A percentile compares a stretch with the other conserved stretches of the same genome.
Conservation (phyloP, 2,329 filamentous ascomycete species). For the Aspergillus udagawae region DNA sequence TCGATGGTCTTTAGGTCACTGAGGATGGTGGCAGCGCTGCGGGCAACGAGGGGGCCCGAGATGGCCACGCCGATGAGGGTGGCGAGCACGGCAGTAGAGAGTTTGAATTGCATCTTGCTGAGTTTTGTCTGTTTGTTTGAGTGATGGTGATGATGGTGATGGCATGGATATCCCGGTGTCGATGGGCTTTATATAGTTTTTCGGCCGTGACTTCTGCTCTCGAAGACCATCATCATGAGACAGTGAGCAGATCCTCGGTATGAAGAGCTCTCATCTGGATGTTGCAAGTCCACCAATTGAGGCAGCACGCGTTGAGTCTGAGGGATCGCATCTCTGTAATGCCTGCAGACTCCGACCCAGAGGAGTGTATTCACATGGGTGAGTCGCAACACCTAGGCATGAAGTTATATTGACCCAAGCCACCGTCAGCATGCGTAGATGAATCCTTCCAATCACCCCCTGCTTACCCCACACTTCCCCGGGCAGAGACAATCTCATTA, state of each 20-base stretch:
- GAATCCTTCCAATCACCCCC: not conserved
- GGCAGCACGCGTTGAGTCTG: not conserved
- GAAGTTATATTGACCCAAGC: not conserved
- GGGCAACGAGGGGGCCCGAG: not conserved
- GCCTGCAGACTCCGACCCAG: not conserved
- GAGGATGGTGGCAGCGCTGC: slow-evolving; percentile 6
- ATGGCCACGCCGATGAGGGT: not conserved
- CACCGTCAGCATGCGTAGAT: not conserved
- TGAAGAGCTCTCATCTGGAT: not conserved
- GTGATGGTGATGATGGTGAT: not conserved
- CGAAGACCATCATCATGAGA: not conserved
- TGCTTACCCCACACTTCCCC: not conserved
- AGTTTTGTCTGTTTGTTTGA: too few relatives aligned
- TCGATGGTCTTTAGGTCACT: slow-evolving; percentile 6
- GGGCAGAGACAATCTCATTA: not conserved
- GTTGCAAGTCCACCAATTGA: not conserved
- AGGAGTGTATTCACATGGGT: not conserved
- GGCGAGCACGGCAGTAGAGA: not conserved
- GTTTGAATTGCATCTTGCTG: slow-evolving; percentile 2
- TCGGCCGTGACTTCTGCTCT: not conserved
- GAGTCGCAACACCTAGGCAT: not conserved
- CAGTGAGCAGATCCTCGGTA: not conserved
- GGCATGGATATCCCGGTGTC: not conserved
- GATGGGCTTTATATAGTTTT: not conserved
- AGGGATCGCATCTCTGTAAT: not conserved